A percentile compares a stretch with the other conserved stretches of the same genome.
phyloP scores from a whole-genome alignment of 1,284 basidiomycete genomes.

The Mycosarcoma maydis region DNA sequence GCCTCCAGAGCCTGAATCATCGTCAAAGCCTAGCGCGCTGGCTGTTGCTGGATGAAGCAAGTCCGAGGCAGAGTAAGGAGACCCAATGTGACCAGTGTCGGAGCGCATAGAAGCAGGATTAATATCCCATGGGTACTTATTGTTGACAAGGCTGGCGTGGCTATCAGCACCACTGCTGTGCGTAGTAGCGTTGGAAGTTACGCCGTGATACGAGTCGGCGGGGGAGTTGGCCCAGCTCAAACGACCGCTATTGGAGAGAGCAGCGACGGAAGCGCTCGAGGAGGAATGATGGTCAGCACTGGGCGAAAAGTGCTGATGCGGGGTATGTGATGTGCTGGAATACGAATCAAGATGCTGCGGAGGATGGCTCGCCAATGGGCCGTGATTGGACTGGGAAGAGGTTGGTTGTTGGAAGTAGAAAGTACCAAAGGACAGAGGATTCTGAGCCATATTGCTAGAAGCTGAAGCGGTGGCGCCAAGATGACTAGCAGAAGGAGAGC shows the following conservation, averaged over 20 bases:
- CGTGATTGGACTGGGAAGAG: constrained; percentile 12
- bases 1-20: constrained; percentile 46
- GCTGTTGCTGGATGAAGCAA: constrained; percentile 41
- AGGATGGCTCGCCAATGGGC: constrained; percentile 9
- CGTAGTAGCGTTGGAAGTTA: constrained; percentile 42
- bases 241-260: constrained; percentile 47
- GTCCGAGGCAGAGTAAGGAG: constrained; percentile 42
- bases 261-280: constrained; percentile 37
- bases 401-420: constrained; percentile 47
- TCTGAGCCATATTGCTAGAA: constrained; percentile 18
- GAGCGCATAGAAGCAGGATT: constrained; percentile 22
- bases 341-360: constrained; percentile 38
- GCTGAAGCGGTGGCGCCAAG: constrained; percentile 16
- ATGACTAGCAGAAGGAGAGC: constrained; percentile 29
- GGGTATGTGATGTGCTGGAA: constrained; percentile 36
- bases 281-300: constrained; percentile 45
- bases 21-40: constrained; percentile 35
- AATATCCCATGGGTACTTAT: constrained; percentile 43
- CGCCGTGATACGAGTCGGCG: constrained; percentile 45
- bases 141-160: constrained; percentile 34
- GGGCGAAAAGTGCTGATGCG: constrained; percentile 45
- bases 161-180: constrained; percentile 46
- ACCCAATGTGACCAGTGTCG: constrained; percentile 28
- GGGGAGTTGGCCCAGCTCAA: constrained; percentile 49
- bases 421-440: constrained; percentile 39